phyloP scores from a whole-genome alignment of 2,329 filamentous ascomycete genomes.

The Calonectria pauciramosa region DNA sequence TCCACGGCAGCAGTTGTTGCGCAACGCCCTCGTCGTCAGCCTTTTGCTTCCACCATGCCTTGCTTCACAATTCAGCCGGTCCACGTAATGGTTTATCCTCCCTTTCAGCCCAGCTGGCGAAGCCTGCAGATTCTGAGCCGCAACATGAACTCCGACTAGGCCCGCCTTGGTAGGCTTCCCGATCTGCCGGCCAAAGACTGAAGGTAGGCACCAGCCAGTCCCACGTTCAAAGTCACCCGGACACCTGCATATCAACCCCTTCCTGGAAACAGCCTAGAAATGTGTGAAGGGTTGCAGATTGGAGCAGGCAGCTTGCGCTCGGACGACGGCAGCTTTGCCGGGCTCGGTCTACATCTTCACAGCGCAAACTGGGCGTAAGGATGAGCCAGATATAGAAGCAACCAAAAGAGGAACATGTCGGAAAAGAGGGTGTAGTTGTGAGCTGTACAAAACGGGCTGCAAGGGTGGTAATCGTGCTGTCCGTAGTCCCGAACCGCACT shows the following conservation, averaged over 20 bases:
- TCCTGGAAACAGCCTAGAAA: background rate
- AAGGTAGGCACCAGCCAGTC: background rate
- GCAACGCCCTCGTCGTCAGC: background rate
- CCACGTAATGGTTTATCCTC: background rate
- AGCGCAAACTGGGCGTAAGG: background rate
- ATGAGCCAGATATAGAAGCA: background rate
- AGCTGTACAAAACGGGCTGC: background rate
- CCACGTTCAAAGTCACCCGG: background rate
- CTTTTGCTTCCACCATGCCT: background rate
- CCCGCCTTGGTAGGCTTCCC: background rate
- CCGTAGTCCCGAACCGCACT: background rate
- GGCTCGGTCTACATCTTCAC: background rate
- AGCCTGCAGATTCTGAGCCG: background rate
- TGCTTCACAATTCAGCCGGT: background rate
- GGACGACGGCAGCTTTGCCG: background rate
- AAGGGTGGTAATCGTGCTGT: background rate
- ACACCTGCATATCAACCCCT: background rate
- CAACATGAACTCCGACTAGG: background rate
- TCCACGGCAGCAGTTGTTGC: background rate
- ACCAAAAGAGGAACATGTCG: background rate
- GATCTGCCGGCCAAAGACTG: background rate
- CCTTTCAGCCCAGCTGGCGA: background rate
- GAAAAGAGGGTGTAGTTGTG: background rate
- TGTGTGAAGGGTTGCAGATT: background rate
- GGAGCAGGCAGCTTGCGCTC: background rate